Percentiles rank a stretch among this genome's conserved stretches.
Evolutionary conservation across 352 stramenopile genomes (phyloP).

Genomic region (Phytophthora lateralis): DNA sequence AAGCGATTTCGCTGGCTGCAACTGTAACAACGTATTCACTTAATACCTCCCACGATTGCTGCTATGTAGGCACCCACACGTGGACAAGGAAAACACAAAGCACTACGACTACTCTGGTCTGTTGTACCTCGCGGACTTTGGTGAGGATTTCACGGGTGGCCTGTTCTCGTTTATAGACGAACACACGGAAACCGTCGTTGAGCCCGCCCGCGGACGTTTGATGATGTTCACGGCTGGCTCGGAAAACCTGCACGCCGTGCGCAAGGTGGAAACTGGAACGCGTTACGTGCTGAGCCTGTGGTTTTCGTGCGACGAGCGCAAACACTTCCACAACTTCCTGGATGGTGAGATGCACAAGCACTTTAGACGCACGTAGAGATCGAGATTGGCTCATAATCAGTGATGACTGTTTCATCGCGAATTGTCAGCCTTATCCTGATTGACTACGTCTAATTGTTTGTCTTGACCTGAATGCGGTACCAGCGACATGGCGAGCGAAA

Average conservation of each 20-base stretch:
- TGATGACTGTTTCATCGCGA: constrained; percentile 3
- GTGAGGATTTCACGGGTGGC: constrained; percentile 88
- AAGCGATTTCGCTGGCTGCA: not conserved
- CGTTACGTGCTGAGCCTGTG: constrained; percentile 93
- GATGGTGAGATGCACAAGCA: constrained; percentile 85
- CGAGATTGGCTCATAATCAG: not conserved
- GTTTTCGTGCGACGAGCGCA: constrained; percentile 91
- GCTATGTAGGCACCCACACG: constrained; percentile 76
- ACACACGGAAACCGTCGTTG: constrained; percentile 67
- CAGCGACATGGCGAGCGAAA: constrained; percentile 49
- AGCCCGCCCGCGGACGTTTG: constrained; percentile 76
- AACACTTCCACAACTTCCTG: constrained; percentile 91
- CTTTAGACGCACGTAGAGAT: constrained; percentile 58
- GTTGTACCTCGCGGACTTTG: constrained; percentile 86
- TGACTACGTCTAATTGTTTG: constrained; percentile 3
- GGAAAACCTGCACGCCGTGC: constrained; percentile 90
- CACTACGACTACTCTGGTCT: constrained; percentile 94
- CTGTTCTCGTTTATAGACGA: constrained; percentile 91
- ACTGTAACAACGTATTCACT: not conserved
- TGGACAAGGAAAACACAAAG: constrained; percentile 94
- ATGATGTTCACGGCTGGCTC: constrained; percentile 91
- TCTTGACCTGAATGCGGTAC: constrained; percentile 8
- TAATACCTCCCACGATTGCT: constrained; percentile 5
- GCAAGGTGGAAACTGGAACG: constrained; percentile 72
- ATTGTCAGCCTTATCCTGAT: not conserved